phyloP scores from a whole-genome alignment of 2,329 filamentous ascomycete genomes.

The Dothidotthia symphoricarpi region DNA sequence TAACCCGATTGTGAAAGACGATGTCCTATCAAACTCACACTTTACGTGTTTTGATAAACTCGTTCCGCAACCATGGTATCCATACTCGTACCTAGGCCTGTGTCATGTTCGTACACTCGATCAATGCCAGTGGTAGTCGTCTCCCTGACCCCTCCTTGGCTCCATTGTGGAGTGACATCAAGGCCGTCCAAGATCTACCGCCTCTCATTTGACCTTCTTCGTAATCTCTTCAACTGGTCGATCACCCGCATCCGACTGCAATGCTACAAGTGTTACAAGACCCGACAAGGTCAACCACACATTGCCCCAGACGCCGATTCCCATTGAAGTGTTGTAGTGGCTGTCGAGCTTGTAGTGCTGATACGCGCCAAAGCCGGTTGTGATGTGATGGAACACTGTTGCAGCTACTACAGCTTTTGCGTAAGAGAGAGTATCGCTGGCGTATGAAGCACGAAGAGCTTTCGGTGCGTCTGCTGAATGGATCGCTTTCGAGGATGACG shows the following conservation, averaged over 20 bases:
- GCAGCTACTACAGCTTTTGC: conserved; percentile 23
- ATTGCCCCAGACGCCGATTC: conserved; percentile 26
- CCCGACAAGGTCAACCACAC: conserved; percentile 25
- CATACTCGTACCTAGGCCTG: too few species aligned
- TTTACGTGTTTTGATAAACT: too few species aligned
- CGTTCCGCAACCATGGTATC: too few species aligned
- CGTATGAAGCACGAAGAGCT: conserved; percentile 2
- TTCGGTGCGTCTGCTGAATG: conserved; percentile 4
- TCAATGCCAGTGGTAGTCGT: too few species aligned
- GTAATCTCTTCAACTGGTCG: conserved; percentile 8
- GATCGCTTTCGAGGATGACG: conserved; percentile 2
- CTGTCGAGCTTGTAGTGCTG: conserved; percentile 27
- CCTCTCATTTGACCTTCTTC: conserved; percentile 13
- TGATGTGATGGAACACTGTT: conserved; percentile 24
- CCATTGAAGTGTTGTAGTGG: conserved; percentile 27
- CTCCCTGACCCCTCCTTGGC: too few species aligned
- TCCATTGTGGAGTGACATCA: too few species aligned
- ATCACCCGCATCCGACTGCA: conserved; percentile 11
- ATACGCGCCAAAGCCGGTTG: conserved; percentile 23
- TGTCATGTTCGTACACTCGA: too few species aligned
- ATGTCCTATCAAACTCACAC: too few species aligned
- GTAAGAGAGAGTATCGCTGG: conserved; percentile 12
- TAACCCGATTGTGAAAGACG: too few species aligned
- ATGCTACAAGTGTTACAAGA: conserved; percentile 11
- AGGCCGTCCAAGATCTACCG: too few species aligned